These are phyloP conservation scores for Pichia kudriavzevii DNA, from an alignment of 1,139 yeast genomes.

Conservation along the genomic window DNA sequence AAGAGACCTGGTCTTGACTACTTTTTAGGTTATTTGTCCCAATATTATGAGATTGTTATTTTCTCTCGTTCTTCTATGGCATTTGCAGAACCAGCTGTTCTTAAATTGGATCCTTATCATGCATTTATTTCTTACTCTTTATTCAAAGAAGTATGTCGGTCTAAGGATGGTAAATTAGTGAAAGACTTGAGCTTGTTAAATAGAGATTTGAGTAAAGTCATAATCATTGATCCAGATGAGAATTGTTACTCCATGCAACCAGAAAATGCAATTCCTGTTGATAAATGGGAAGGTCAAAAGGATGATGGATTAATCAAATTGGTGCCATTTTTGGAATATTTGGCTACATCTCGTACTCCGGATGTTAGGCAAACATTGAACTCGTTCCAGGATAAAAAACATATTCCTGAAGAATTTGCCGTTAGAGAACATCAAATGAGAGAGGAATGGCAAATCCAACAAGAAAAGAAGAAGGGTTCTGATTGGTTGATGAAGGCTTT, in stretches of 20 bases:
- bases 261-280: slow-evolving; percentile 78
- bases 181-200: slow-evolving; percentile 84
- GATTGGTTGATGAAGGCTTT: slow-evolving; percentile 36
- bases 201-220: slow-evolving; percentile 78
- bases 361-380: slow-evolving; percentile 86
- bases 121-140: slow-evolving; percentile 83
- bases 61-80: slow-evolving; percentile 82
- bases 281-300: slow-evolving; percentile 80
- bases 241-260: slow-evolving; percentile 79
- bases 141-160: slow-evolving; percentile 85
- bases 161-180: slow-evolving; percentile 79
- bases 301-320: slow-evolving; percentile 72
- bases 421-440: slow-evolving; percentile 72
- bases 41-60: slow-evolving; percentile 90
- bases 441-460: slow-evolving; percentile 60
- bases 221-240: slow-evolving; percentile 71
- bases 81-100: slow-evolving; percentile 77
- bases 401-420: slow-evolving; percentile 73
- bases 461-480: slow-evolving; percentile 26
- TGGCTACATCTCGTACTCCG: slow-evolving; percentile 83
- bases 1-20: slow-evolving; percentile 98
- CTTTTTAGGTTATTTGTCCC: slow-evolving; percentile 88
- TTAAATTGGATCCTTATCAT: slow-evolving; percentile 87
- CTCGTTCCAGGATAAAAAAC: slow-evolving; percentile 56
- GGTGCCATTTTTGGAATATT: slow-evolving; percentile 89